Conservation (phyloP, 352 stramenopile species). For the Phytophthora tentaculata region DNA sequence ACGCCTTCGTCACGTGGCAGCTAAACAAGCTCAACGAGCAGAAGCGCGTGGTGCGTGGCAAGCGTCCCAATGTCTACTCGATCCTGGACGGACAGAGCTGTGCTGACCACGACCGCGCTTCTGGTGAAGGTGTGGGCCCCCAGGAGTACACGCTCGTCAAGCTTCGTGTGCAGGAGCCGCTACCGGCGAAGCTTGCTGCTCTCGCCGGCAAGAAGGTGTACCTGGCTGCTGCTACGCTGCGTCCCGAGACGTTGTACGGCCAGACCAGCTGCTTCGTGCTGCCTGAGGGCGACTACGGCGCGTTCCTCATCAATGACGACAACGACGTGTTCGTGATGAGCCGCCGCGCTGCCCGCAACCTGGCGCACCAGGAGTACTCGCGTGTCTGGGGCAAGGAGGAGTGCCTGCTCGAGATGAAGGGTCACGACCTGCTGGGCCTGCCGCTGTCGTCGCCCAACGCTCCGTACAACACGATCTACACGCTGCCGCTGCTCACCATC, state of each 20-base stretch:
- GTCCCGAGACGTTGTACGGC: constrained; percentile 99
- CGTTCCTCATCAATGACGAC: constrained; percentile 95
- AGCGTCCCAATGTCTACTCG: constrained; percentile 98
- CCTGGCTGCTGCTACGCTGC: constrained; percentile 97
- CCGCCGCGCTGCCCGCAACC: constrained; percentile 92
- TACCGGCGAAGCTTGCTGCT: constrained; percentile 75
- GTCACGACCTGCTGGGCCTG: constrained; percentile 97
- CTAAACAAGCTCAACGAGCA: constrained; percentile 97
- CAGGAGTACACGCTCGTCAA: constrained; percentile 99
- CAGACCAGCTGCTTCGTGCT: constrained; percentile 99
- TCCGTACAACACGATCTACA: constrained; percentile 99
- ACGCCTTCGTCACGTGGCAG: constrained; percentile 99
- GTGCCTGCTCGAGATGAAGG: constrained; percentile 92
- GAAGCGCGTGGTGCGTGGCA: constrained; percentile 91
- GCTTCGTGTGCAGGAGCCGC: constrained; percentile 90
- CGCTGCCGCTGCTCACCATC: constrained; percentile 98
- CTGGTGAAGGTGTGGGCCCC: constrained; percentile 97
- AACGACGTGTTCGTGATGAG: constrained; percentile 97
- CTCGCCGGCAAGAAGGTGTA: constrained; percentile 94
- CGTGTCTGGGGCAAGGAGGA: constrained; percentile 90
- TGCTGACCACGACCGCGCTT: constrained; percentile 98
- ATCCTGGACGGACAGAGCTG: constrained; percentile 99
- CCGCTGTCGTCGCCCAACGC: constrained; percentile 96
- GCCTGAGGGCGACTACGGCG: constrained; percentile 98
- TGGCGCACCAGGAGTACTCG: constrained; percentile 96